Evolutionary conservation across 2,329 filamentous ascomycete genomes (phyloP), one percentile per base, ranked within the genome.

Genomic region (Pestalotiopsis sp.): DNA sequence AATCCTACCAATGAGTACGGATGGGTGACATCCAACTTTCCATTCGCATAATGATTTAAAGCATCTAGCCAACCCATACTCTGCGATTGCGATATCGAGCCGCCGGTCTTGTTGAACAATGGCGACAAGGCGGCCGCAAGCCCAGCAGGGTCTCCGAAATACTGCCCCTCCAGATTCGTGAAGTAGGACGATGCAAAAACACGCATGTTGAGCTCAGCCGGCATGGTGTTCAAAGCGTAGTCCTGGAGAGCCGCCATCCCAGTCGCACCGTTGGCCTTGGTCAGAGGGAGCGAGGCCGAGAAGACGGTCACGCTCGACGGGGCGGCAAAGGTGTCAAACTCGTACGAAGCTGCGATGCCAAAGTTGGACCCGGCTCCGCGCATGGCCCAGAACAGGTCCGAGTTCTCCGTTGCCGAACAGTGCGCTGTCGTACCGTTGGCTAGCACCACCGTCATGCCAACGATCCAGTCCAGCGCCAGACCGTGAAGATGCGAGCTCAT

Each of bases 181-280:
- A 77, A 80, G 25, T 75, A 68, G 7, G 75, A 74, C 12, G 75
- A 77, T 61, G 78, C 79, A 70, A 81, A 80, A 5, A 83, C 70
- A 20, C 81, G 79, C 78, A 83, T 80, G 71, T 83, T 84, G 25
- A 84, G 71, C 75, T 82, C 81, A 6, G 72, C 68, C 7, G 82
- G 80, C 79, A 82, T 80, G 7, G 72, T 76, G 52, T 78, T 74
- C 12, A 68, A 62, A 20, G 69, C 71, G 57, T 74, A 78, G 23
- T 76, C 74, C 59, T 78, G 73, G 3, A 79, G 66, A 13, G 75
- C 75, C 64, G 93, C 91, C 4, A 94, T 82, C n/a, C 70, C 75
- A 3, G 73, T 71, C 13, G 73, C 74, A 3, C 74, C 70, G 1
- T 69, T 75, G 39, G 73, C 72, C 62, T 73, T 71, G 67, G 74